phyloP scores from a whole-genome alignment of 225 moss, liverwort and hornwort species.

The Sphagnum tenellum region DNA sequence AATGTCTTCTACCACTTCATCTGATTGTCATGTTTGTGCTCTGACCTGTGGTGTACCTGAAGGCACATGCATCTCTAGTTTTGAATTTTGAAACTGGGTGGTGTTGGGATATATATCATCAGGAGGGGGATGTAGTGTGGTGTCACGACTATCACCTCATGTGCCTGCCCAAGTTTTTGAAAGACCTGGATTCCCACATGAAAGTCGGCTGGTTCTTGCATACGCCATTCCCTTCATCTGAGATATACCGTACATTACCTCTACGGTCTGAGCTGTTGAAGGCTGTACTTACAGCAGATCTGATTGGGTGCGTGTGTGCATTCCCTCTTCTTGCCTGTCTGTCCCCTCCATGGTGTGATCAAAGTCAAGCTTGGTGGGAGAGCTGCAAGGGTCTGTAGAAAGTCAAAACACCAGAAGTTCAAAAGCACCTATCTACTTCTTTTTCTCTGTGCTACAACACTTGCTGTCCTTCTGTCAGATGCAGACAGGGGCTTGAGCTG shows the following conservation, averaged over 20 bases:
- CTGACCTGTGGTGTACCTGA: too few relatives aligned
- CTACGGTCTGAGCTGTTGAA: conserved; percentile 82
- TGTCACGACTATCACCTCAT: conserved; percentile 95
- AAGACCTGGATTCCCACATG: conserved; percentile 50
- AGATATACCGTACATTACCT: conserved; percentile 78
- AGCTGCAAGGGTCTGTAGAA: too few relatives aligned
- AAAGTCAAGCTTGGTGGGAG: too few relatives aligned
- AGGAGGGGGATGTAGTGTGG: conserved; percentile 90
- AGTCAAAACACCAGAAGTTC: too few relatives aligned
- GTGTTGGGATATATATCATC: conserved; percentile 1
- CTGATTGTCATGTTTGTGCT: too few relatives aligned
- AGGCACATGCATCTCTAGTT: too few relatives aligned
- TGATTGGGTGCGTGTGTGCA: conserved; percentile 46
- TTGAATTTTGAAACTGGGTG: too few relatives aligned
- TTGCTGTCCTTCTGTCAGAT: too few relatives aligned
- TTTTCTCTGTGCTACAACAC: too few relatives aligned
- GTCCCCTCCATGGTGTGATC: too few relatives aligned
- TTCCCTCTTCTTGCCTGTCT: not conserved
- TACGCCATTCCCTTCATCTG: conserved; percentile 93
- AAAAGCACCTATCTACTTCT: too few relatives aligned
- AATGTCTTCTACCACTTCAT: too few relatives aligned
- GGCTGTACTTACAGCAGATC: conserved; percentile 71
- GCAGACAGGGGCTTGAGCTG: conserved; percentile 1
- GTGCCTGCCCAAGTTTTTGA: conserved; percentile 82
- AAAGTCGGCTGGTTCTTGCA: conserved; percentile 94